Evolutionary conservation across 495 filamentous ascomycete genomes (phyloP).

Genomic region (Talaromyces borbonicus): DNA sequence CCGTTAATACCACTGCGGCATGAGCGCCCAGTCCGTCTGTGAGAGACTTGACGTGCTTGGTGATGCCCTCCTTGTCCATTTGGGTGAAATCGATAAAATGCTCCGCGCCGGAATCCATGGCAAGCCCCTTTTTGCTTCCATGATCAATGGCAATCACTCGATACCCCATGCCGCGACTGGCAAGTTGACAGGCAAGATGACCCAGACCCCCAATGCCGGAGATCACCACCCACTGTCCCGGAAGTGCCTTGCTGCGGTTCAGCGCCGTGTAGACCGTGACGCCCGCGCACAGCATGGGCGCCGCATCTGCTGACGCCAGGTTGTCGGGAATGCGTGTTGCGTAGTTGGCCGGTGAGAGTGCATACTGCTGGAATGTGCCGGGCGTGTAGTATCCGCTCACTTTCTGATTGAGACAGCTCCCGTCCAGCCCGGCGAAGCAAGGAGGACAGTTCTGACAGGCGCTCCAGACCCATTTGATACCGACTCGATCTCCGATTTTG

Average conservation of each 20-base stretch:
- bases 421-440: slow-evolving; percentile 50
- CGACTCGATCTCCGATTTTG: slow-evolving; percentile 58
- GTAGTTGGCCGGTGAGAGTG: slow-evolving; percentile 45
- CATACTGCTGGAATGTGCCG: slow-evolving; percentile 65
- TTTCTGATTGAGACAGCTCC: slow-evolving; percentile 47
- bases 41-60: slow-evolving; percentile 46
- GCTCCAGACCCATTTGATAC: slow-evolving; percentile 46
- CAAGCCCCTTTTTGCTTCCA: slow-evolving; percentile 50
- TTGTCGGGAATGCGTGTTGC: slow-evolving; percentile 45
- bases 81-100: slow-evolving; percentile 58
- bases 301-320: slow-evolving; percentile 37
- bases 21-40: slow-evolving; percentile 55
- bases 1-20: slow-evolving; percentile 54
- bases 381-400: slow-evolving; percentile 47
- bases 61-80: slow-evolving; percentile 38
- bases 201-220: slow-evolving; percentile 51
- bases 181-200: slow-evolving; percentile 52
- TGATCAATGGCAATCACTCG: slow-evolving; percentile 63
- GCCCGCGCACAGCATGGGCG: slow-evolving; percentile 48
- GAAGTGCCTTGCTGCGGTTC: slow-evolving; percentile 29
- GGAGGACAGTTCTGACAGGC: slow-evolving; percentile 43
- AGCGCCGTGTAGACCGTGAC: slow-evolving; percentile 48
- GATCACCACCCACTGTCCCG: slow-evolving; percentile 40
- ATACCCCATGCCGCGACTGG: slow-evolving; percentile 49
- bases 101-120: slow-evolving; percentile 53